phyloP scores from a whole-genome alignment of 2,329 filamentous ascomycete species.

The Xylaria digitata region DNA sequence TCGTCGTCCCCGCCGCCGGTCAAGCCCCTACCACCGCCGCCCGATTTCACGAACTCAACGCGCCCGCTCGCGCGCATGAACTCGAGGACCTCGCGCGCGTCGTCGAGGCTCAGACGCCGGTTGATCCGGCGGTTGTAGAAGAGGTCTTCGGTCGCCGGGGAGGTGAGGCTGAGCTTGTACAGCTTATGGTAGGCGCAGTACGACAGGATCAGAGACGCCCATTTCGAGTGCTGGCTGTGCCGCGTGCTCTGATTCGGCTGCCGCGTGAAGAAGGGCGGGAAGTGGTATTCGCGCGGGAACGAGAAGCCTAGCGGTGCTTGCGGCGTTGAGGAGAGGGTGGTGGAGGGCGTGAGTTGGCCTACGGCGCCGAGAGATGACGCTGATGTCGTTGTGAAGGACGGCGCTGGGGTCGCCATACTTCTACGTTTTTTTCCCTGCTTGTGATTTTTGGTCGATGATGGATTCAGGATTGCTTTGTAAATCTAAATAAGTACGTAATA shows the following conservation, averaged over 20 bases:
- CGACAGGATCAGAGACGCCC: conserved; percentile 84
- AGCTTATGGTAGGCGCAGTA: conserved; percentile 84
- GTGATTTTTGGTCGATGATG: background rate
- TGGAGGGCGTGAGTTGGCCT: conserved; percentile 18
- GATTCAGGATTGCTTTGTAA: background rate
- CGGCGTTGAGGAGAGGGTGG: conserved; percentile 29
- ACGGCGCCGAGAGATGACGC: conserved; percentile 20
- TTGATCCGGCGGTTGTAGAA: conserved; percentile 69
- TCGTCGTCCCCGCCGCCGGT: conserved; percentile 40
- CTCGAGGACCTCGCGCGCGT: conserved; percentile 68
- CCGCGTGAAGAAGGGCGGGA: conserved; percentile 87
- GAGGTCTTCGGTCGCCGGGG: conserved; percentile 55
- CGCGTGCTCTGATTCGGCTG: conserved; percentile 80
- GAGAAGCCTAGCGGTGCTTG: conserved; percentile 52
- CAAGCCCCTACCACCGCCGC: conserved; percentile 23
- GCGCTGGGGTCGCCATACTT: conserved; percentile 30
- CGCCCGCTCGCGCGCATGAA: conserved; percentile 69
- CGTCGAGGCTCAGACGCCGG: conserved; percentile 61
- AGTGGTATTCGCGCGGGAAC: conserved; percentile 75
- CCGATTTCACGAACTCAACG: conserved; percentile 70
- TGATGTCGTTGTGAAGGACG: conserved; percentile 26
- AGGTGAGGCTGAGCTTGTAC: conserved; percentile 73
- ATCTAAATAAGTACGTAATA: too few relatives aligned
- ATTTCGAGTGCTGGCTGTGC: conserved; percentile 82
- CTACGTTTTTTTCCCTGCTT: background rate